Conservation (phyloP, 208 protist genomes). For the Angomonas deanei region DNA sequence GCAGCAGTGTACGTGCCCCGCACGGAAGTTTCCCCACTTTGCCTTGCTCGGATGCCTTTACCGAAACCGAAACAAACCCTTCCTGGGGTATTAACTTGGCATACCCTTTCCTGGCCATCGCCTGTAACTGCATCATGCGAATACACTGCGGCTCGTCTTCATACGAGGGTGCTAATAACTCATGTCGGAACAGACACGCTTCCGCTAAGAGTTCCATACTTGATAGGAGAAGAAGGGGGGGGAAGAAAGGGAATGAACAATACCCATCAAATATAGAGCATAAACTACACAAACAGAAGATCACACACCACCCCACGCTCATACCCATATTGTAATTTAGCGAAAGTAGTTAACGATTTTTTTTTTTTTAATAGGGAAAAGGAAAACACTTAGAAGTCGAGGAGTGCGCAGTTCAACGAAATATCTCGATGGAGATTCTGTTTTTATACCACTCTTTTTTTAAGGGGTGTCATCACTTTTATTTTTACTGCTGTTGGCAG, state of each 20-base stretch:
- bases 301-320: no score
- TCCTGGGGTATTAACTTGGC: constrained; percentile 24
- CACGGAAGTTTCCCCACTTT: constrained; percentile 65
- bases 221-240: no score
- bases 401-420: no score
- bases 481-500: constrained; percentile 29
- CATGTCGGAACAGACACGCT: no score
- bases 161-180: background rate
- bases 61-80: constrained; percentile 45
- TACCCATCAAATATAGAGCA: no score
- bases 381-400: no score
- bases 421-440: background rate
- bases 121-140: constrained; percentile 13
- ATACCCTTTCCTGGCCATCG: constrained; percentile 26
- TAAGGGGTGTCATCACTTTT: background rate
- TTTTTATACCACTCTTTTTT: background rate
- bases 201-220: no score
- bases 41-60: constrained; percentile 59
- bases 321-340: no score
- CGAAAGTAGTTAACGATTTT: no score
- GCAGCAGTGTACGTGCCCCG: constrained; percentile 67
- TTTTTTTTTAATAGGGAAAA: no score
- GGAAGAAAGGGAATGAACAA: no score
- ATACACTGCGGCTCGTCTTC: constrained; percentile 10
- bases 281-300: no score